phyloP scores from a whole-genome alignment of 345 rosid species.

The Moricandia moricandioides region DNA sequence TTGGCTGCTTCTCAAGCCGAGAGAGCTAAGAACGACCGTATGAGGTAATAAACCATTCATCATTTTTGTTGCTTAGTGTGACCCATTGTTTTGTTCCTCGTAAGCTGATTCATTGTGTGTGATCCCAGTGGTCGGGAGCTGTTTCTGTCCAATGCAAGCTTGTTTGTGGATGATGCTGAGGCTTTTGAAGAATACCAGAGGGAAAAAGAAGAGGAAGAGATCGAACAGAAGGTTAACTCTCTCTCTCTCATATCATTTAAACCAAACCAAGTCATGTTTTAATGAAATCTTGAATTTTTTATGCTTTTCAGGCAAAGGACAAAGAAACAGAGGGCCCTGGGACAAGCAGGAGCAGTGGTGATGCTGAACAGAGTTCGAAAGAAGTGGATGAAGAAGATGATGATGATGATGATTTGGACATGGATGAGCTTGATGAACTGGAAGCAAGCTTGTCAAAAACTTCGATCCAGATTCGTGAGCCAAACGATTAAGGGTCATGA shows the following conservation, averaged over 20 bases:
- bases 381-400: slow-evolving; percentile 19
- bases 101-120: slow-evolving; percentile 17
- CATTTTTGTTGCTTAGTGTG: background rate
- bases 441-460: slow-evolving; percentile 81
- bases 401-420: slow-evolving; percentile 57
- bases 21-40: slow-evolving; percentile 93
- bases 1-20: slow-evolving; percentile 82
- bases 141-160: slow-evolving; percentile 80
- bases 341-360: slow-evolving; percentile 33
- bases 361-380: slow-evolving; percentile 23
- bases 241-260: background rate
- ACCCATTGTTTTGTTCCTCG: slow-evolving; percentile 20
- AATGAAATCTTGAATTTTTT: slow-evolving; percentile 2
- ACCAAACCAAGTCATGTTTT: slow-evolving; percentile 5
- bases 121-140: slow-evolving; percentile 90
- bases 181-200: slow-evolving; percentile 82
- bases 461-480: slow-evolving; percentile 56
- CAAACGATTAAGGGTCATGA: slow-evolving; percentile 32
- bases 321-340: slow-evolving; percentile 28
- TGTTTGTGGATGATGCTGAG: slow-evolving; percentile 93
- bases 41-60: slow-evolving; percentile 54
- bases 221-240: slow-evolving; percentile 45
- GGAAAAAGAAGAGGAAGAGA: slow-evolving; percentile 58
- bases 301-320: slow-evolving; percentile 31
- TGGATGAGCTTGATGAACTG: slow-evolving; percentile 76